Percentiles rank a stretch among this genome's conserved stretches.
Conservation (phyloP, 441 rosid genomes). For the Gossypium schwendimanii region DNA sequence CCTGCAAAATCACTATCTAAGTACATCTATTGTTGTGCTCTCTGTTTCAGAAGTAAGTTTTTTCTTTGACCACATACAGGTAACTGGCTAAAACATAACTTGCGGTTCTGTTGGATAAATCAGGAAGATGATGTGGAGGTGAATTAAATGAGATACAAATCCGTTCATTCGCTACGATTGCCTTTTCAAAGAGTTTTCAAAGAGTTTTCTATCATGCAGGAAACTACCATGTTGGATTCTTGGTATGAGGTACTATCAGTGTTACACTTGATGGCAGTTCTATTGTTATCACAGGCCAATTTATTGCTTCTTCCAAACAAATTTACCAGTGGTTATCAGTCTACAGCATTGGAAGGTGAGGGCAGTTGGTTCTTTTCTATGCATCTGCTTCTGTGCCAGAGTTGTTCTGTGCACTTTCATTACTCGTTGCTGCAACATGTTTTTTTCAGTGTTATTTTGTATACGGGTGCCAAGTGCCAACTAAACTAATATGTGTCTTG, state of each 20-base stretch:
- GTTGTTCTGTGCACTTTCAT: neutral
- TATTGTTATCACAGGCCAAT: conserved; percentile 33
- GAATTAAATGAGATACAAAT: neutral
- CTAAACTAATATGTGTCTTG: neutral
- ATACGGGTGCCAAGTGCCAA: neutral
- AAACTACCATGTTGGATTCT: conserved; percentile 32
- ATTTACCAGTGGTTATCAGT: conserved; percentile 20
- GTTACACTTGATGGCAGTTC: conserved; percentile 40
- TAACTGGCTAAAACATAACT: conserved; percentile 23
- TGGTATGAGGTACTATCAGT: conserved; percentile 45
- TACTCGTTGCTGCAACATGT: neutral
- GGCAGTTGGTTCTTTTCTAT: neutral
- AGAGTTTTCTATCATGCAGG: conserved; percentile 31
- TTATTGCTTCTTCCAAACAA: conserved; percentile 31
- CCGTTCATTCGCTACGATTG: neutral
- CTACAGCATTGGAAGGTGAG: conserved; percentile 33
- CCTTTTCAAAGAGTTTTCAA: neutral
- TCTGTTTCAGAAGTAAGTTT: neutral
- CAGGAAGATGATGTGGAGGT: conserved; percentile 42
- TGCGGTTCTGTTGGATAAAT: conserved; percentile 38
- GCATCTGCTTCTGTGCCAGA: neutral
- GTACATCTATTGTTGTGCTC: neutral
- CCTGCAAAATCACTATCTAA: too few species aligned
- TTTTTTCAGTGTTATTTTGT: neutral
- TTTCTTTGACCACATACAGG: conserved; percentile 19